These are phyloP conservation scores for Tylopilus orsonianus DNA, from an alignment of 1,284 basidiomycete genomes.

Conservation along the genomic window DNA sequence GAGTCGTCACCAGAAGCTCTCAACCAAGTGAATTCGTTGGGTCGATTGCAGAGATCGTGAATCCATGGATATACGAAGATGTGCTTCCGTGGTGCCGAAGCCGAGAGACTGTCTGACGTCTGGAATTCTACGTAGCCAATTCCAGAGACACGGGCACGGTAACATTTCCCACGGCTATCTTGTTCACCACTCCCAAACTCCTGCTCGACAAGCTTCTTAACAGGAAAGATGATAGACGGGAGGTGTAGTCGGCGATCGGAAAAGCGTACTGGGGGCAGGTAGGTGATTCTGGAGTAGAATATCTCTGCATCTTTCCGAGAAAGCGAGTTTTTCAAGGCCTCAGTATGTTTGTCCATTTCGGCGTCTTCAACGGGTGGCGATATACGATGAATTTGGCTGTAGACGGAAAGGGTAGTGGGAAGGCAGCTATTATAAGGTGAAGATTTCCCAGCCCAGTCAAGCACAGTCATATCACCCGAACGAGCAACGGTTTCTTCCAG, in stretches of 20 bases:
- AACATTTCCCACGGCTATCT: too few relatives aligned
- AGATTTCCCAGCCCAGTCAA: slow-evolving; percentile 15
- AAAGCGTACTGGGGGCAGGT: background rate
- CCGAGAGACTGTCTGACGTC: too few relatives aligned
- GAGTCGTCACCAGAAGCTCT: too few relatives aligned
- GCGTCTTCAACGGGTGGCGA: background rate
- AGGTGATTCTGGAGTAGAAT: background rate
- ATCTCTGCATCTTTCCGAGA: background rate
- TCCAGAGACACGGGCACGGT: too few relatives aligned
- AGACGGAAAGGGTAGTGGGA: slow-evolving; percentile 8
- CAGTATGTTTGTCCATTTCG: background rate
- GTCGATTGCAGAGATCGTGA: too few relatives aligned
- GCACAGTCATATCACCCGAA: slow-evolving; percentile 10
- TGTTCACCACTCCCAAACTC: too few relatives aligned
- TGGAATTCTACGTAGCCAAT: too few relatives aligned
- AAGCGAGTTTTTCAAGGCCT: background rate
- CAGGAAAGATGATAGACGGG: too few relatives aligned
- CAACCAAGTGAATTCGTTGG: too few relatives aligned
- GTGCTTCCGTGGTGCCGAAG: too few relatives aligned
- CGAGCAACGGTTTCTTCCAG: slow-evolving; percentile 13
- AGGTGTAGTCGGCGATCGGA: background rate
- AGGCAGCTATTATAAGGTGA: too few relatives aligned
- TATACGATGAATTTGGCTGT: background rate
- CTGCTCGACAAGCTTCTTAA: background rate
- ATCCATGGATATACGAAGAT: slow-evolving; percentile 3